Conservation (phyloP, 805 yeast genomes). For the Starmerella bombi region DNA sequence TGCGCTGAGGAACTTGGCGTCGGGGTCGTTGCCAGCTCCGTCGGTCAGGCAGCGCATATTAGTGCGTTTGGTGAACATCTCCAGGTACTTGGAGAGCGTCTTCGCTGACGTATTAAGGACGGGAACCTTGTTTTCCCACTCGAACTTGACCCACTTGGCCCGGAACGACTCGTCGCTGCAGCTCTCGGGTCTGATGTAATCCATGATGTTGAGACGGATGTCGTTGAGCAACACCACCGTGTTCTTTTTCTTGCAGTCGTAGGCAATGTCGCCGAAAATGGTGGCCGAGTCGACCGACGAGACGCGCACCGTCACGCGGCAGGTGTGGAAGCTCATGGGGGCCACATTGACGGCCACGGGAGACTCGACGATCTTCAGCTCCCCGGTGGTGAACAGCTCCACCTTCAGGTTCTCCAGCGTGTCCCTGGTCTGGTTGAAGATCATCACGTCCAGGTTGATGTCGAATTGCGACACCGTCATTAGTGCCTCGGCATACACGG, state of each 20-base stretch:
- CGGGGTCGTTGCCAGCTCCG: slow-evolving; percentile 48
- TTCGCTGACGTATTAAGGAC: slow-evolving; percentile 35
- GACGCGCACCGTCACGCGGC: slow-evolving; percentile 81
- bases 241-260: slow-evolving; percentile 89
- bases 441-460: slow-evolving; percentile 80
- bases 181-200: slow-evolving; percentile 89
- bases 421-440: slow-evolving; percentile 83
- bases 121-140: slow-evolving; percentile 97
- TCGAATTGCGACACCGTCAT: slow-evolving; percentile 95
- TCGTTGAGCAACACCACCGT: slow-evolving; percentile 89
- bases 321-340: slow-evolving; percentile 92
- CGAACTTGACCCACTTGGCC: slow-evolving; percentile 97
- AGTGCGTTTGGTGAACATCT: slow-evolving; percentile 63
- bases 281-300: slow-evolving; percentile 97
- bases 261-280: slow-evolving; percentile 90
- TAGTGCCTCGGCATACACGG: slow-evolving; percentile 94
- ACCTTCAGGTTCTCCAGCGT: slow-evolving; percentile 84
- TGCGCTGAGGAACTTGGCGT: slow-evolving; percentile 68
- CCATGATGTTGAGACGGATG: slow-evolving; percentile 92
- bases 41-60: slow-evolving; percentile 92
- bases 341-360: slow-evolving; percentile 84
- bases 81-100: slow-evolving; percentile 67
- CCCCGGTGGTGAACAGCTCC: slow-evolving; percentile 93
- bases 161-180: slow-evolving; percentile 85
- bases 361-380: slow-evolving; percentile 82